These are phyloP conservation scores for Neurospora tetrasperma DNA, from an alignment of 495 filamentous ascomycete genomes.

Conservation along the genomic window DNA sequence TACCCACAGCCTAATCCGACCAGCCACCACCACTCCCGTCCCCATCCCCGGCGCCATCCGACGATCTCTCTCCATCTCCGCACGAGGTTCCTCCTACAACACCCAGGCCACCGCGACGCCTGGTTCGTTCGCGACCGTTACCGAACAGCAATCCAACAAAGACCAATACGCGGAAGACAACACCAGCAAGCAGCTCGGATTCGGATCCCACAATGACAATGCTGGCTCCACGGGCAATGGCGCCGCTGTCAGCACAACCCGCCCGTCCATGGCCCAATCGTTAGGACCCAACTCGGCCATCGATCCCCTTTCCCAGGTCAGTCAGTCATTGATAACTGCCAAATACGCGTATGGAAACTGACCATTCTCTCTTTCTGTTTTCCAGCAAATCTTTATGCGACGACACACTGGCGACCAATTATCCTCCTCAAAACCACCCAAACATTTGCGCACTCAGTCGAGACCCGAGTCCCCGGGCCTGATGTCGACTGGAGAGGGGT, in stretches of 20 bases:
- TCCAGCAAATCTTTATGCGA: slow-evolving; percentile 64
- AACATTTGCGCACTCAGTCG: slow-evolving; percentile 52
- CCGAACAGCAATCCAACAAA: neutral
- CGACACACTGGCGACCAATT: slow-evolving; percentile 57
- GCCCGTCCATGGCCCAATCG: slow-evolving; percentile 6
- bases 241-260: slow-evolving; percentile 1
- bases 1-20: slow-evolving; percentile 4
- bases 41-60: neutral
- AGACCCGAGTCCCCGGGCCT: slow-evolving; percentile 41
- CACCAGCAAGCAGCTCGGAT: slow-evolving; percentile 11
- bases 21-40: neutral
- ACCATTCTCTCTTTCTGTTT: neutral
- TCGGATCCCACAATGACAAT: slow-evolving; percentile 1
- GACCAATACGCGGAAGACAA: slow-evolving; percentile 2
- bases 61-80: neutral
- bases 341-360: neutral
- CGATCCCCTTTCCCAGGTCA: slow-evolving; percentile 39
- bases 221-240: slow-evolving; percentile 3
- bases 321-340: slow-evolving; percentile 1
- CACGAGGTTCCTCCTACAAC: neutral
- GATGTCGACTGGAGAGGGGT: slow-evolving; percentile 3
- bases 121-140: neutral
- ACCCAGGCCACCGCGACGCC: neutral
- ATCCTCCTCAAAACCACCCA: slow-evolving; percentile 39
- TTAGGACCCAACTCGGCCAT: slow-evolving; percentile 21